Evolutionary conservation across 345 rosid species (phyloP).

Genomic region (Mangifera indica): DNA sequence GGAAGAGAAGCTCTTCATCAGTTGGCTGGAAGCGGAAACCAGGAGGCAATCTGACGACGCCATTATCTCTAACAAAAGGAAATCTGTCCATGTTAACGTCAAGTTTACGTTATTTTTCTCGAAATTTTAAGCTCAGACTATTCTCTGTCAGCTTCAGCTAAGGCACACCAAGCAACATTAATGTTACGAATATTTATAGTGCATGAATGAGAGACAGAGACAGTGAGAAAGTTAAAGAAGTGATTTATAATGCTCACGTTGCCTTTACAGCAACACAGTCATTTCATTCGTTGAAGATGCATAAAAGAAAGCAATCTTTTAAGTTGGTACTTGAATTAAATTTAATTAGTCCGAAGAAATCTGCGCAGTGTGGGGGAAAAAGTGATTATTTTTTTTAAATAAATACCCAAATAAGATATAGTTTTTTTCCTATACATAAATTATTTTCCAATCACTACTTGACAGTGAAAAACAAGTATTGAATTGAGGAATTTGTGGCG

Average conservation of each 20-base stretch:
- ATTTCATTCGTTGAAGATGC: no score
- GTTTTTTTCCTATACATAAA: no score
- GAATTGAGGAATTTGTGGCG: no score
- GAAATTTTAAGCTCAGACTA: background rate
- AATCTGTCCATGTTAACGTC: slow-evolving; percentile 38
- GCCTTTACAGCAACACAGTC: no score
- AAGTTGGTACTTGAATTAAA: no score
- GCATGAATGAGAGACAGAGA: slow-evolving; percentile 24
- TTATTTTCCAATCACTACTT: no score
- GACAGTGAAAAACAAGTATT: no score
- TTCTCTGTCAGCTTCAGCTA: background rate
- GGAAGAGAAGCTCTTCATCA: slow-evolving; percentile 70
- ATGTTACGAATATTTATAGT: slow-evolving; percentile 18
- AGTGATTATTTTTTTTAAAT: no score
- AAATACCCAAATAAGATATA: no score
- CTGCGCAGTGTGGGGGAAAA: no score
- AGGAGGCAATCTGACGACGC: slow-evolving; percentile 57
- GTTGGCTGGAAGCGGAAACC: slow-evolving; percentile 76
- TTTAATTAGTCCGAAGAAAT: background rate
- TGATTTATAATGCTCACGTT: no score
- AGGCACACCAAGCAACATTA: background rate
- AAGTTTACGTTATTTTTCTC: slow-evolving; percentile 1
- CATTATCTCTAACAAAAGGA: slow-evolving; percentile 33
- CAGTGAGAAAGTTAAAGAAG: slow-evolving; percentile 16
- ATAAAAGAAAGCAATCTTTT: no score